These are phyloP conservation scores for Trifolium pratense DNA, from an alignment of 306 rosid genomes.

Conservation along the genomic window DNA sequence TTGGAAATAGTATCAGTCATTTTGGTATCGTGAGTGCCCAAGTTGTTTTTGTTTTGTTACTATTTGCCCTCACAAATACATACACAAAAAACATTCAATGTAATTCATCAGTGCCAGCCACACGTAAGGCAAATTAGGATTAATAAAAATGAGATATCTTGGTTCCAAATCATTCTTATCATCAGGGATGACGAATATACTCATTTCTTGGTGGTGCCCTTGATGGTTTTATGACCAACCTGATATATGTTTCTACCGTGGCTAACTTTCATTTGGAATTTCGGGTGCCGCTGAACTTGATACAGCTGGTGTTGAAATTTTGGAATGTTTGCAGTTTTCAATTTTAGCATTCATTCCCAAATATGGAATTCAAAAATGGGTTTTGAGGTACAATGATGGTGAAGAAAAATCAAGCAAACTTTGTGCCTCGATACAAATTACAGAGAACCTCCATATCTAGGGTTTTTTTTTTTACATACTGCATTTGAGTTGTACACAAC, in stretches of 20 bases:
- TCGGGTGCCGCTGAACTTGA: slow-evolving; percentile 23
- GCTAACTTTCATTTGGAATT: slow-evolving; percentile 35
- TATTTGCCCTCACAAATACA: slow-evolving; percentile 75
- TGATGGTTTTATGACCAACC: slow-evolving; percentile 31
- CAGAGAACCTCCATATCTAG: slow-evolving; percentile 4
- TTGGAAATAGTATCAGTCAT: slow-evolving; percentile 91
- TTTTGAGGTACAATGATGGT: slow-evolving; percentile 28
- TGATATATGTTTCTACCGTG: neutral
- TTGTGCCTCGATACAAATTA: neutral
- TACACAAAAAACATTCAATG: slow-evolving; percentile 73
- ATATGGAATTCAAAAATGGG: slow-evolving; percentile 6
- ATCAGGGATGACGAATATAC: neutral
- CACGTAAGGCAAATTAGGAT: slow-evolving; percentile 69
- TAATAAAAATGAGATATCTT: slow-evolving; percentile 13
- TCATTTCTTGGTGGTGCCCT: slow-evolving; percentile 14
- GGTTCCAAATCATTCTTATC: slow-evolving; percentile 23
- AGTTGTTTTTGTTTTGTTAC: slow-evolving; percentile 81
- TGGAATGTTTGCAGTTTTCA: slow-evolving; percentile 21
- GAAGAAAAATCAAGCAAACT: slow-evolving; percentile 9
- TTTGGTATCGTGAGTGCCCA: slow-evolving; percentile 94
- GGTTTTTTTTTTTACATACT: neutral
- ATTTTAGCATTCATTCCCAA: slow-evolving; percentile 13
- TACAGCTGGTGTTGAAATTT: slow-evolving; percentile 40
- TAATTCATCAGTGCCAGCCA: slow-evolving; percentile 46
- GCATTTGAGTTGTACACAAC: slow-evolving; percentile 7